Base-by-base conservation (phyloP, 495 filamentous ascomycete genomes). In the Thozetella sp. region DNA sequence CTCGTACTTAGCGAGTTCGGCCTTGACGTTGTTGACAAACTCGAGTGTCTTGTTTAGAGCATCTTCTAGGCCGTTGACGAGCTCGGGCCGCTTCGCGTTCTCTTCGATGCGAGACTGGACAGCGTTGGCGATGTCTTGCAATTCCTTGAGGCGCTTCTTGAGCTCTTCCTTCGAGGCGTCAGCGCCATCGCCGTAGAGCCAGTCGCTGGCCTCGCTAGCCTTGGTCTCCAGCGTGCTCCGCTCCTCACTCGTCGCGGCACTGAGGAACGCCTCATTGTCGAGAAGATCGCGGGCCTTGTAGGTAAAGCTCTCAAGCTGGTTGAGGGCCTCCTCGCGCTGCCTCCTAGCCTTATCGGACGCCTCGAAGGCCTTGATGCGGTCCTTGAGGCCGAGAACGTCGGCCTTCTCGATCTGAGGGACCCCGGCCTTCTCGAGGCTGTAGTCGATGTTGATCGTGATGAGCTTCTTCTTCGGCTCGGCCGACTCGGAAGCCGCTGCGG, bases 261-360 rank as follows among this genome's bases (percentile, higher is more conserved):
- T 80, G 43, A 88, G 75, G 72, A 97, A 97, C 17, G 82, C 83
- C 56, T 89, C 85, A 61, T 90, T 87, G 17, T 89, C 87, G 11
- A 96, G 73, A 20, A 93, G 78, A 73, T 97, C 96, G 3, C 93
- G 88, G 43, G 89, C 85, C 60, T 86, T 88, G 81, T 99, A 99
- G 46, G 93, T 96, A 72, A 90, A 97, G n/a, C 83, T 86, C 72
- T 99, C 95, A 24, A 99, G 86, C 64, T 90, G 88, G 76, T 99
- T 99, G 25, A 97, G 77, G 11, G 91, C 84, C 72, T 97, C 95
- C 70, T 97, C 93, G 27, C 94, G 88, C 48, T 86, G 77, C 45
- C 86, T 73, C 25, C 93, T 91, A 3, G 88, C 83, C 50, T 79
- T 78, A 74, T 99, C 95, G 1, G 92, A 97, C 22, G 83, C 78